Percentiles rank a stretch among this genome's conserved stretches.
phyloP scores from a whole-genome alignment of 768 basidiomycete species.

The Lentinula sp. region DNA sequence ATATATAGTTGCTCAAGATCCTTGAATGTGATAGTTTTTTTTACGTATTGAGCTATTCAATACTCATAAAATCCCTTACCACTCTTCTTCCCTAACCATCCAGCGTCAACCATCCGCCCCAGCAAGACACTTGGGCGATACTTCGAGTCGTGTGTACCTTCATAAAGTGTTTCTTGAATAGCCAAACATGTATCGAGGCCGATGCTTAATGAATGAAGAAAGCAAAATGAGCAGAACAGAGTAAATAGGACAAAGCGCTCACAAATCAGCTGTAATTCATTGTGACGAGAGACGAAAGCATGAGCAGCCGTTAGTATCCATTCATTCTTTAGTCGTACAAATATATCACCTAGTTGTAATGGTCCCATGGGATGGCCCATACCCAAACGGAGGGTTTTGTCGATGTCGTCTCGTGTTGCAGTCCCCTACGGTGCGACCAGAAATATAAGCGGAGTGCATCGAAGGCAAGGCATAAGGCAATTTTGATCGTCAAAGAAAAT shows the following conservation, averaged over 20 bases:
- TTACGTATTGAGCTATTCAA: not conserved
- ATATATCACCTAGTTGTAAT: slow-evolving; percentile 63
- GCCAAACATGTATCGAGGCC: slow-evolving; percentile 96
- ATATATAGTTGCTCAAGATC: too few species aligned
- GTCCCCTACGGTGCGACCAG: slow-evolving; percentile 47
- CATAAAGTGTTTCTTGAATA: slow-evolving; percentile 86
- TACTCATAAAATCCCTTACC: slow-evolving; percentile 97
- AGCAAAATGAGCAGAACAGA: not conserved
- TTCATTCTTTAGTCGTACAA: not conserved
- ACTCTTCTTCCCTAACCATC: slow-evolving; percentile 89
- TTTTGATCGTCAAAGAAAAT: too few species aligned
- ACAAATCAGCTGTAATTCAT: slow-evolving; percentile 47
- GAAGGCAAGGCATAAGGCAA: too few species aligned
- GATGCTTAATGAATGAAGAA: slow-evolving; percentile 49
- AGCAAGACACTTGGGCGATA: slow-evolving; percentile 89
- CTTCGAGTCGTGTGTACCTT: slow-evolving; percentile 89
- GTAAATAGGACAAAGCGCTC: slow-evolving; percentile 15
- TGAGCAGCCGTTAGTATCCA: not conserved
- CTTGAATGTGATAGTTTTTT: too few species aligned
- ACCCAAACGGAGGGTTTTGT: slow-evolving; percentile 88
- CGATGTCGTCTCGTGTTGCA: slow-evolving; percentile 93
- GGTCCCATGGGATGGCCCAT: slow-evolving; percentile 98
- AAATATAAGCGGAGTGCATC: too few species aligned
- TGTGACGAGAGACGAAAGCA: not conserved
- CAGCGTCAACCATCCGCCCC: slow-evolving; percentile 94